Conservation (phyloP, 164 flowering plant genomes). For the Echeveria elegans region DNA sequence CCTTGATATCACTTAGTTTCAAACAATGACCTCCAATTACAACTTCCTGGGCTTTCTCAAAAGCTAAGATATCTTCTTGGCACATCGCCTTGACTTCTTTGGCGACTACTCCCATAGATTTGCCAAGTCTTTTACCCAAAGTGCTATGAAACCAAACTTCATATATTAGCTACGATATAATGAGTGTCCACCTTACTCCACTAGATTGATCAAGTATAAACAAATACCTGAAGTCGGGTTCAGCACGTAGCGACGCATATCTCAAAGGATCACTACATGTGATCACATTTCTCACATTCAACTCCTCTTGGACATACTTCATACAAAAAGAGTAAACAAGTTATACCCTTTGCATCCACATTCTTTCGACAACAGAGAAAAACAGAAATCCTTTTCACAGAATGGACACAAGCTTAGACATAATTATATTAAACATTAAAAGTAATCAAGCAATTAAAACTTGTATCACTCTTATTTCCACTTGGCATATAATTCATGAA, state of each 20-base stretch:
- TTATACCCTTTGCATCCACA: not conserved
- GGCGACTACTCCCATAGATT: slow-evolving; percentile 78
- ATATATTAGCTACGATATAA: not conserved
- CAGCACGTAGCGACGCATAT: slow-evolving; percentile 84
- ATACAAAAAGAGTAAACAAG: not conserved
- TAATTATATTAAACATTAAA: no score
- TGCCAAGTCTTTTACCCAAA: slow-evolving; percentile 82
- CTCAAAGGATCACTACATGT: slow-evolving; percentile 75
- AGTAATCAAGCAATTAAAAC: no score
- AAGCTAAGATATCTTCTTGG: slow-evolving; percentile 66
- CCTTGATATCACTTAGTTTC: slow-evolving; percentile 74
- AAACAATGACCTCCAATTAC: slow-evolving; percentile 54
- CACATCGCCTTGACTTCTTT: slow-evolving; percentile 84
- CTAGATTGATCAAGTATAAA: slow-evolving; percentile 13
- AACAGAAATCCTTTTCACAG: not conserved
- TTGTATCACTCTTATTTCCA: not conserved
- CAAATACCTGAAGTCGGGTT: slow-evolving; percentile 78
- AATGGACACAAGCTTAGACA: no score
- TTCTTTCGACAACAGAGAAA: not conserved
- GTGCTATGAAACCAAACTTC: slow-evolving; percentile 26
- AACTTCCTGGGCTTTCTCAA: slow-evolving; percentile 67
- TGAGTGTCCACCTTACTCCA: not conserved
- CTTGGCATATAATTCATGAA: not conserved
- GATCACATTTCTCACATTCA: slow-evolving; percentile 59
- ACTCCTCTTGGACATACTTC: slow-evolving; percentile 88